phyloP scores from a whole-genome alignment of 495 filamentous ascomycete genomes.

The Neurospora sublineolata region DNA sequence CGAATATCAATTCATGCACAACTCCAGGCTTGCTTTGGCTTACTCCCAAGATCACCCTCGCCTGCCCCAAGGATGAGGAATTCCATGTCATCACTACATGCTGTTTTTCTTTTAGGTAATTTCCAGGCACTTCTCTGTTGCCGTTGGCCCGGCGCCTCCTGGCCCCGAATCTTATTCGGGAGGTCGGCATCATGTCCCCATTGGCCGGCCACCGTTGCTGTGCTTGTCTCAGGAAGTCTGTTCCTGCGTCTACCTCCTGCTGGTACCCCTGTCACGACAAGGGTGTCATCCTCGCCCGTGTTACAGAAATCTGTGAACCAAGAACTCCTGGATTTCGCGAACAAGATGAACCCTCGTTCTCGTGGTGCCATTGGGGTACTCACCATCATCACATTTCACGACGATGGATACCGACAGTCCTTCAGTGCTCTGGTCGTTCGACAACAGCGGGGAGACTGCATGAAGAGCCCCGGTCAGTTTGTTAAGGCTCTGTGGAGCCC shows the following conservation, averaged over 20 bases:
- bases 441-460: background rate
- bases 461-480: background rate
- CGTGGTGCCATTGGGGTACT: background rate
- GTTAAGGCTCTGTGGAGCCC: background rate
- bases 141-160: background rate
- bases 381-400: background rate
- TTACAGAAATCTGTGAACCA: slow-evolving; percentile 10
- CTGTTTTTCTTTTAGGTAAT: background rate
- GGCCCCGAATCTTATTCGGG: background rate
- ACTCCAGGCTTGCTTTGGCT: background rate
- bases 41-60: background rate
- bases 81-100: background rate
- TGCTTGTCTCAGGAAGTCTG: slow-evolving; percentile 18
- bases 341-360: background rate
- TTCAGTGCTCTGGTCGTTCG: background rate
- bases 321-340: slow-evolving; percentile 14
- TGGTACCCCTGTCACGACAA: background rate
- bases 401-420: background rate
- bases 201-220: slow-evolving; percentile 11
- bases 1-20: background rate
- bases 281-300: slow-evolving; percentile 3
- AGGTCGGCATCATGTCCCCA: background rate
- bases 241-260: slow-evolving; percentile 22
- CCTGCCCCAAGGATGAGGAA: background rate
- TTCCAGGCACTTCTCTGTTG: background rate